Base-by-base conservation (phyloP, 139 green algal genomes). In the Coccomyxa sp. region DNA sequence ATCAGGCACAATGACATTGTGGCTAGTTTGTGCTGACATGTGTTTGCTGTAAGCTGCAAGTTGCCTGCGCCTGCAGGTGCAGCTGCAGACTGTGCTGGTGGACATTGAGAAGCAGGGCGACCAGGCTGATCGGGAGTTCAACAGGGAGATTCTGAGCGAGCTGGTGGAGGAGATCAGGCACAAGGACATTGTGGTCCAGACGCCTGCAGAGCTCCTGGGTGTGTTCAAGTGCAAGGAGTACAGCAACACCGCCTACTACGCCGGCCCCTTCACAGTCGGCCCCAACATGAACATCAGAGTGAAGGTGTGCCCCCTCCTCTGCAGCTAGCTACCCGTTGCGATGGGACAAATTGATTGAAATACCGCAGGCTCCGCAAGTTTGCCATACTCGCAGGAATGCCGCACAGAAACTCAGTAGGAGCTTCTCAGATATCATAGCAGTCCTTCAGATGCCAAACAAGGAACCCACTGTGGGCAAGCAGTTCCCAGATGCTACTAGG, bases 221-320 rank as follows among this genome's bases (percentile, higher is more conserved):
- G 27, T 44, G 37, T 78, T 82, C 70, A 78, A 77, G 38, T 55
- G 41, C 16, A 78, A 78, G 78, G 78, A 82, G n/a, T 76, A 75
- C 34, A 55, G 68, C 12, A 22, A 64, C 29, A 74, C 37, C 40
- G 70, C 78, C 4, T 82, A 78, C 36, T 78, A 68, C 54, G 50
- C 70, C 16, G 70, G 70, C 6, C 36, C 50, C 6, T 73, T 82
- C 36, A n/a, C 38, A 9, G 73, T 82, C 39, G 50, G 50, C 33
- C 41, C 78, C n/a, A 54, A 24, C 8, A 78, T 82, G 78, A 73
- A 69, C 36, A 78, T 82, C 44, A 70, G 75, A 70, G 78, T 82
- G 35, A 82, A 82, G 78, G 78, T 81, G 31, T 54, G 70, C 33
- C 18, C 16, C 27, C 68, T 16, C 18, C 27, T 73, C 18, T 73